Percentiles rank a stretch among this genome's conserved stretches.
phyloP scores from a whole-genome alignment of 441 rosid species.

The Daphne laureola region DNA sequence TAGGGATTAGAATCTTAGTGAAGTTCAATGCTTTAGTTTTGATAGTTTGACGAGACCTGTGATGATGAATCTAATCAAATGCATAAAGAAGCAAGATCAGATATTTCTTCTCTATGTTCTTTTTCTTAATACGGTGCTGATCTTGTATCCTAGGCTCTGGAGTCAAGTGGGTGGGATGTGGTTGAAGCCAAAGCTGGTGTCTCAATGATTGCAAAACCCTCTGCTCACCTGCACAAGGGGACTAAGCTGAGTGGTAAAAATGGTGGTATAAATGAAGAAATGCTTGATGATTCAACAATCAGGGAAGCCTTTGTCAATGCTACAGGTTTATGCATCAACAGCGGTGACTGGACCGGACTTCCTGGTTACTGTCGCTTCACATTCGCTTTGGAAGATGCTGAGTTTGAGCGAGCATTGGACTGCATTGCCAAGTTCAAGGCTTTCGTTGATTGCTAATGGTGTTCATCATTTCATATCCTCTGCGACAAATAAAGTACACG shows the following conservation, averaged over 20 bases:
- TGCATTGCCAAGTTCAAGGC: constrained; percentile 53
- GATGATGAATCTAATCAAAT: too few relatives aligned
- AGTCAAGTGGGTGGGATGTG: constrained; percentile 83
- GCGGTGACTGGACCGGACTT: constrained; percentile 77
- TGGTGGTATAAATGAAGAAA: constrained; percentile 21
- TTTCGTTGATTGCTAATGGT: constrained; percentile 20
- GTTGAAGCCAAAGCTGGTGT: constrained; percentile 54
- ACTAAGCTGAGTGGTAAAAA: constrained; percentile 28
- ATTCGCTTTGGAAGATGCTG: constrained; percentile 57
- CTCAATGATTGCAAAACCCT: constrained; percentile 85
- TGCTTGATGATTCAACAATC: constrained; percentile 51
- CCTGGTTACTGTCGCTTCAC: constrained; percentile 90
- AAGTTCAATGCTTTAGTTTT: too few relatives aligned
- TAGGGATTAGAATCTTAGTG: neutral
- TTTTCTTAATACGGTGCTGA: neutral
- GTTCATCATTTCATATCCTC: neutral
- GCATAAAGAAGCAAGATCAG: too few relatives aligned
- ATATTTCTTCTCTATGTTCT: neutral
- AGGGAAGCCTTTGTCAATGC: constrained; percentile 62
- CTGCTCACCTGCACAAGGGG: constrained; percentile 48
- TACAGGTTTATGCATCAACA: constrained; percentile 79
- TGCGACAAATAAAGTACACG: too few relatives aligned
- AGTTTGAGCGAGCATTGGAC: constrained; percentile 65
- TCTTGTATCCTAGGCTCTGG: constrained; percentile 40
- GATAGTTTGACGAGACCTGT: too few relatives aligned